Evolutionary conservation across 2,329 filamentous ascomycete species (phyloP).

Genomic region (Myriosclerotinia duriaeana): DNA sequence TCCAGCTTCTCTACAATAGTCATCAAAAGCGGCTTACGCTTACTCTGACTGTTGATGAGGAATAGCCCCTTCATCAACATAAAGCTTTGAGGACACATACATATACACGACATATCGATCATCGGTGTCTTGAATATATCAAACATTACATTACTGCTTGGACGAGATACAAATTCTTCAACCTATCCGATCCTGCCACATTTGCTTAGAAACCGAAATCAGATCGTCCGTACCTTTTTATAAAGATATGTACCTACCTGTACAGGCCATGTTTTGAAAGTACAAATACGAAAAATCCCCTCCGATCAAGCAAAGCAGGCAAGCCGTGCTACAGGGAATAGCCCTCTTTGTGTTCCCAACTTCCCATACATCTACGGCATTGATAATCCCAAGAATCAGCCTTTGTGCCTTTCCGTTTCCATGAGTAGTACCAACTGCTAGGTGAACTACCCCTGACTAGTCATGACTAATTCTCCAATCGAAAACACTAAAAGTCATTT

Average conservation of each 20-base stretch:
- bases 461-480: conserved; percentile 1
- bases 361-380: not conserved
- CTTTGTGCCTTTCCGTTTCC: not conserved
- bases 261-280: not conserved
- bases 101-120: not conserved
- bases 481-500: conserved; percentile 1
- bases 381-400: not conserved
- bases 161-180: conserved; percentile 1
- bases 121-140: conserved; percentile 1
- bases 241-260: not conserved
- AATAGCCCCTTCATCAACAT: not conserved
- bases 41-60: not conserved
- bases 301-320: conserved; percentile 5
- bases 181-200: conserved; percentile 18
- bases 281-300: conserved; percentile 6
- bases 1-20: not conserved
- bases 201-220: conserved; percentile 1
- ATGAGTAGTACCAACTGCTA: not conserved
- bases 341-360: not conserved
- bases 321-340: conserved; percentile 4
- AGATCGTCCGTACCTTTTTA: conserved; percentile 1
- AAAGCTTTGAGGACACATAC: conserved; percentile 5
- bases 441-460: conserved; percentile 22
- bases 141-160: conserved; percentile 18
- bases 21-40: conserved; percentile 17